A percentile compares a stretch with the other conserved stretches of the same genome.
These are phyloP conservation scores for Datisca glomerata DNA, from an alignment of 306 rosid genomes.

Conservation along the genomic window DNA sequence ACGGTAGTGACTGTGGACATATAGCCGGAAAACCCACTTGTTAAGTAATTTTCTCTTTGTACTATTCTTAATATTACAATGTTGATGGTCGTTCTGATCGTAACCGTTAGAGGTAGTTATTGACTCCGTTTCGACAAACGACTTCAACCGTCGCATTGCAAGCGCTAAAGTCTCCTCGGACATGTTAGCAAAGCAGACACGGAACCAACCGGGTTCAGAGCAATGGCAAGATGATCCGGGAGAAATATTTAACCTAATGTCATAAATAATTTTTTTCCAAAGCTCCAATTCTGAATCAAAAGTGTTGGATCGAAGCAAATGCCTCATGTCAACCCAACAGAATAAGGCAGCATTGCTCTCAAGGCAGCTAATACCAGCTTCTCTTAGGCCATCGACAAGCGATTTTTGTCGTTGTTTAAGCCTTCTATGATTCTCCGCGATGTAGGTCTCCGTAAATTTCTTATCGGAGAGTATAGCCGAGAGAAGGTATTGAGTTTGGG, in stretches of 20 bases:
- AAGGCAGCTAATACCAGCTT: conserved; percentile 4
- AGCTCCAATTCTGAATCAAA: conserved; percentile 12
- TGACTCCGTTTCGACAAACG: neutral
- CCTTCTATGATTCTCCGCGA: conserved; percentile 5
- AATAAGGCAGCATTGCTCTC: conserved; percentile 7
- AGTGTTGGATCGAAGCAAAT: conserved; percentile 1
- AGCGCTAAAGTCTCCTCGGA: neutral
- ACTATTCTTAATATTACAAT: neutral
- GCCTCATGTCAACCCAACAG: conserved; percentile 10
- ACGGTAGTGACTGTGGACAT: neutral
- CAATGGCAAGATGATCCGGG: conserved; percentile 11
- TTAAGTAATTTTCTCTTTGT: neutral
- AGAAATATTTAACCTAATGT: conserved; percentile 7
- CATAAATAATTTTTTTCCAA: conserved; percentile 9
- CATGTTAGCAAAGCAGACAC: conserved; percentile 10
- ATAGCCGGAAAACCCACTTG: conserved; percentile 13
- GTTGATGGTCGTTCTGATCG: too few species aligned
- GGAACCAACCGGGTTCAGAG: conserved; percentile 13
- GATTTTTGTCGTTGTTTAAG: neutral
- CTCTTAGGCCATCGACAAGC: conserved; percentile 1
- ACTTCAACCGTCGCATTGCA: conserved; percentile 4
- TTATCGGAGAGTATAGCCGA: conserved; percentile 4
- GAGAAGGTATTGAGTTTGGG: conserved; percentile 8
- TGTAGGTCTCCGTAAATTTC: conserved; percentile 5
- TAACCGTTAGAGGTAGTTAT: neutral